These are phyloP conservation scores for Pelargonium myrrhifolium DNA, from an alignment of 441 rosid species.

Conservation along the genomic window DNA sequence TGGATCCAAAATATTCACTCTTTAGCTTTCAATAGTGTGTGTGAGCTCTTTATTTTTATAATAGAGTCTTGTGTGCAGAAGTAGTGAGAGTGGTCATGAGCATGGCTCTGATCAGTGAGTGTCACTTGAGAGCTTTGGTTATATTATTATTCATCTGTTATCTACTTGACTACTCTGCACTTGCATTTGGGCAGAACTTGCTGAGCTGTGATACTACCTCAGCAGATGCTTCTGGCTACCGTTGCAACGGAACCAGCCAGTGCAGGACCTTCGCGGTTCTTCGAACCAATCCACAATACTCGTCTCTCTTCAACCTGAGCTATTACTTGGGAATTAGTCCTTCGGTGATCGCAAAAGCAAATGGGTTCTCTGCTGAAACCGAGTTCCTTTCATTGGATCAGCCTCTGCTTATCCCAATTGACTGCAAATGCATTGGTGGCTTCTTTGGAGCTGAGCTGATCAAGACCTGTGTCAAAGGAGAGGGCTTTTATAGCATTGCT, in stretches of 20 bases:
- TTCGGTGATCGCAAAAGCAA: slow-evolving; percentile 36
- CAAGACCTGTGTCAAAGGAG: slow-evolving; percentile 48
- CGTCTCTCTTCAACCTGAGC: slow-evolving; percentile 52
- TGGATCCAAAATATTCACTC: slow-evolving; percentile 52
- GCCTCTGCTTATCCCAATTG: slow-evolving; percentile 50
- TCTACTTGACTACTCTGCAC: neutral
- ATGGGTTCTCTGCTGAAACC: slow-evolving; percentile 44
- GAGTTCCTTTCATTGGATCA: slow-evolving; percentile 40
- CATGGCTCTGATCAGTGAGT: slow-evolving; percentile 35
- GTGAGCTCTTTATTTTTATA: slow-evolving; percentile 25
- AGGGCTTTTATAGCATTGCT: slow-evolving; percentile 50
- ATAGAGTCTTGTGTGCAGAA: slow-evolving; percentile 12
- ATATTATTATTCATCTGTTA: slow-evolving; percentile 22
- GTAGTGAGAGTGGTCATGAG: slow-evolving; percentile 16
- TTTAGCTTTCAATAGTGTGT: slow-evolving; percentile 11
- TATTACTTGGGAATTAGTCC: slow-evolving; percentile 45
- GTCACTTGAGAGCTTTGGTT: slow-evolving; percentile 31
- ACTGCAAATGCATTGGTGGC: slow-evolving; percentile 51
- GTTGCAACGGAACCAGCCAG: slow-evolving; percentile 31
- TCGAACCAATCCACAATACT: slow-evolving; percentile 41
- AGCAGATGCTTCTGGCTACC: slow-evolving; percentile 43
- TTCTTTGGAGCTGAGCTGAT: slow-evolving; percentile 44
- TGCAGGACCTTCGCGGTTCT: slow-evolving; percentile 55
- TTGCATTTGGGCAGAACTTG: slow-evolving; percentile 32
- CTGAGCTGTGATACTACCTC: slow-evolving; percentile 42